Evolutionary conservation across 345 rosid genomes (phyloP).

Genomic region (Cardiospermum halicacabum): DNA sequence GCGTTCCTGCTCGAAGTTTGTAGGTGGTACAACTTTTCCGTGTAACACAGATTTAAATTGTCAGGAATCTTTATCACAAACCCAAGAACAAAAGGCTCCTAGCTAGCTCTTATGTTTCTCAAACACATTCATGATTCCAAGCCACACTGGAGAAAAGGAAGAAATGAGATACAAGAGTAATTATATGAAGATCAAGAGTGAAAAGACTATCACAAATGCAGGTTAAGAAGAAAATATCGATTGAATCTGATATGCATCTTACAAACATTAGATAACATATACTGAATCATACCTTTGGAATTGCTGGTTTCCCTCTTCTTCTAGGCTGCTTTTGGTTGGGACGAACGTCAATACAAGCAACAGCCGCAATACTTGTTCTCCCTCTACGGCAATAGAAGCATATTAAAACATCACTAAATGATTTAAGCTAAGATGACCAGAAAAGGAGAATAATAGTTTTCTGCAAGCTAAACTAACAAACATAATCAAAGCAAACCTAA

Average conservation of each 20-base stretch:
- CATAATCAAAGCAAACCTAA: no score
- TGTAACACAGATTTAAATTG: conserved; percentile 18
- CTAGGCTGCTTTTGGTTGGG: conserved; percentile 48
- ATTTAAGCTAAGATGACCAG: not conserved
- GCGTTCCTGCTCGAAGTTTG: conserved; percentile 62
- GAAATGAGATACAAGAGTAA: not conserved
- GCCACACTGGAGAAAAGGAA: not conserved
- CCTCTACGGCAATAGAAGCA: conserved; percentile 50
- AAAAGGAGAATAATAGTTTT: no score
- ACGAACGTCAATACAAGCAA: conserved; percentile 39
- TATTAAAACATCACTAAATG: conserved; percentile 7
- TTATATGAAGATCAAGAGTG: not conserved
- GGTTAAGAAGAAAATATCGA: not conserved
- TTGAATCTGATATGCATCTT: not conserved
- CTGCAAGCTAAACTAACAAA: no score
- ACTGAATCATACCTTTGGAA: conserved; percentile 49
- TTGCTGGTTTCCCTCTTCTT: conserved; percentile 59
- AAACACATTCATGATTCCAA: not conserved
- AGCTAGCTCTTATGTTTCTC: not conserved
- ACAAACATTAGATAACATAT: not conserved
- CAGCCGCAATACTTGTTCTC: conserved; percentile 79
- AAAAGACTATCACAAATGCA: not conserved
- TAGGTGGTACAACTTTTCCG: conserved; percentile 50
- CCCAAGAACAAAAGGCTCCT: not conserved
- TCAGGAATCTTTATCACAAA: not conserved